These are phyloP conservation scores for Pisolithus microcarpus DNA, from an alignment of 768 basidiomycete genomes.

Conservation along the genomic window DNA sequence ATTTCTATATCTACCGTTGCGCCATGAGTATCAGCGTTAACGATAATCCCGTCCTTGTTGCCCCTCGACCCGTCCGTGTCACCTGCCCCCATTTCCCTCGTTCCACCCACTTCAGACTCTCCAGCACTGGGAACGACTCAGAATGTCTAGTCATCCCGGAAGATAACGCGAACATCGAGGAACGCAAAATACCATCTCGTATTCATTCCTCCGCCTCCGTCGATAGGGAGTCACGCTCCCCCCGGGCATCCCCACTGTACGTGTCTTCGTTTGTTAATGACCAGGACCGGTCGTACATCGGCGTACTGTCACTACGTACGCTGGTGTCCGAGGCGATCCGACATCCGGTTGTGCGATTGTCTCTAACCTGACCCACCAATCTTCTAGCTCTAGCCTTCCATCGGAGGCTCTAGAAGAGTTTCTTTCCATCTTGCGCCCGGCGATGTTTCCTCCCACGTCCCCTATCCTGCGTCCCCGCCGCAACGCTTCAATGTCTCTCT, in stretches of 20 bases:
- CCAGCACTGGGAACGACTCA: conserved; percentile 28
- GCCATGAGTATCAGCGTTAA: conserved; percentile 43
- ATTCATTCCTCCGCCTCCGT: conserved; percentile 22
- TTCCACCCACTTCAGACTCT: conserved; percentile 28
- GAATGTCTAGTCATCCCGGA: conserved; percentile 30
- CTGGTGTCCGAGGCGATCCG: conserved; percentile 8
- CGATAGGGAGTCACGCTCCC: conserved; percentile 42
- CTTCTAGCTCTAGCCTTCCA: conserved; percentile 42
- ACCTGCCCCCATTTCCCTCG: conserved; percentile 28
- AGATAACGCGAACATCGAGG: conserved; percentile 27
- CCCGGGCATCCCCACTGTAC: conserved; percentile 56
- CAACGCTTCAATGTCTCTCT: conserved; percentile 37
- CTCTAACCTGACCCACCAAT: conserved; percentile 6
- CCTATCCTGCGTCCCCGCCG: conserved; percentile 52
- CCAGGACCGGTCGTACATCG: neutral
- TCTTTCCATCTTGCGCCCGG: conserved; percentile 66
- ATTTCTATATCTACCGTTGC: conserved; percentile 6
- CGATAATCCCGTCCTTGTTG: conserved; percentile 66
- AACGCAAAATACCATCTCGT: conserved; percentile 16
- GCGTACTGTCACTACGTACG: conserved; percentile 10
- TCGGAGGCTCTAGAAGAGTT: conserved; percentile 80
- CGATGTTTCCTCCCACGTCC: conserved; percentile 50
- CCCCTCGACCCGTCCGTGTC: conserved; percentile 66
- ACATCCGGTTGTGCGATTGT: conserved; percentile 1
- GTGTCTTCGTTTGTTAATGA: conserved; percentile 11